Evolutionary conservation across 148 eudicot species (phyloP).

Genomic region (Fagopyrum tataricum): DNA sequence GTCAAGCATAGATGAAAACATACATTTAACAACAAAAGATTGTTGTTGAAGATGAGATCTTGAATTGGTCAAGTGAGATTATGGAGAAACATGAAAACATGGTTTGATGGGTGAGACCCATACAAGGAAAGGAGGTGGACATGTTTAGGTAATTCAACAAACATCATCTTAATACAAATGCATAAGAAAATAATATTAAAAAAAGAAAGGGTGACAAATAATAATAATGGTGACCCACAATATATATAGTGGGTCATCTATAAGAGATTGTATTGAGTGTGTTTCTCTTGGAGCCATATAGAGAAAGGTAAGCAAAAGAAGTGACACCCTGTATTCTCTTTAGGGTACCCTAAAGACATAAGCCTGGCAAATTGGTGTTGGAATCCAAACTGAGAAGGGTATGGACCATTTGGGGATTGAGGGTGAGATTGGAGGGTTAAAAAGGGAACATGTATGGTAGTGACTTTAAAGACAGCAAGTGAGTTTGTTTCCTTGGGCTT

Average conservation of each 20-base stretch:
- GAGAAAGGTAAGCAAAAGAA: background rate
- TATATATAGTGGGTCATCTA: slow-evolving; percentile 9
- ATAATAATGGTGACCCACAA: slow-evolving; percentile 10
- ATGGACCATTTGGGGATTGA: background rate
- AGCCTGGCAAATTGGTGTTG: slow-evolving; percentile 6
- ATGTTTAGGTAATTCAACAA: slow-evolving; percentile 1
- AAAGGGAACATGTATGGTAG: slow-evolving; percentile 12
- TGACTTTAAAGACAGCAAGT: slow-evolving; percentile 12
- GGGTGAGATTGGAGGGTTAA: background rate
- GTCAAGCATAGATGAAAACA: no score
- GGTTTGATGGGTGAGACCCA: slow-evolving; percentile 9
- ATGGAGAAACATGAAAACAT: background rate
- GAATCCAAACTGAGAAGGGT: background rate
- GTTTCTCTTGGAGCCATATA: background rate
- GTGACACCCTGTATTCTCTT: slow-evolving; percentile 4
- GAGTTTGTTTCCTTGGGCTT: slow-evolving; percentile 13
- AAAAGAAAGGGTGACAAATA: background rate
- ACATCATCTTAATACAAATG: background rate
- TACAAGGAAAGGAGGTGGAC: slow-evolving; percentile 2
- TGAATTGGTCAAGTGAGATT: slow-evolving; percentile 1
- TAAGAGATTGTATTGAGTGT: slow-evolving; percentile 9
- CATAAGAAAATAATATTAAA: background rate
- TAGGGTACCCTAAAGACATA: slow-evolving; percentile 11
- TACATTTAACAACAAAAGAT: no score
- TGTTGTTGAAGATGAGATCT: slow-evolving; percentile 3